Base-by-base conservation (phyloP, 2,329 filamentous ascomycete species). In the Mycogone perniciosa region DNA sequence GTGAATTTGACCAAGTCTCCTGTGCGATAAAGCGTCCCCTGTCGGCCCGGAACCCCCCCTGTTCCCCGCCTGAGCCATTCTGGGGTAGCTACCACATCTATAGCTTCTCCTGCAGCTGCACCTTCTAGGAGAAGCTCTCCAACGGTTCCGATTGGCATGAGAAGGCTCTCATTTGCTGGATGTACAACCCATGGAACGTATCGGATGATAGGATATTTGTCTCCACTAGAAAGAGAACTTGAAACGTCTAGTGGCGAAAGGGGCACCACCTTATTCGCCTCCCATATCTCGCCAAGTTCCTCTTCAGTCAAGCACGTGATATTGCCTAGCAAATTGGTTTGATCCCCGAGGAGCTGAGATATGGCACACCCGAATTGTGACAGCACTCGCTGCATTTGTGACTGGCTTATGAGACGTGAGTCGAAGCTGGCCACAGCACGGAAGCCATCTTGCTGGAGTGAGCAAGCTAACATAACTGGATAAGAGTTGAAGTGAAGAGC, bases 401-500 rank as follows among this genome's bases (percentile, higher is more conserved):
- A 75, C 71, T 27, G 68, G 64, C 31, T 67, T 70, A 13, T 69
- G 69, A 13, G 86, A 75, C 1, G 76, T 74, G 80, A 81, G 59
- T 86, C 82, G 58, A 85, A 85, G 58, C 82, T 83, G 1, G 81
- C 81, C 69, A 81, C 82, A 50, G 82, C 70, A 11, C 77, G 64
- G 60, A 85, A 79, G 1, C 77, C 75, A 53, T 73, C 69, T 2
- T 75, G 70, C 34, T 80, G 75, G 5, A 85, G 67, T 4, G 77
- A 81, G 62, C 82, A 86, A 39, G 85, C 82, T 20, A 86, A 67
- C 71, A 86, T 85, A 31, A 86, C 74, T 1, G 81, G 76, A 60
- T 85, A 84, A 0, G 74, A 76, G 61, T 77, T 77, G 61, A 78
- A 77, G 58, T 76, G 76, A 56, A 84, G 70, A 1, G 80, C 81